Evolutionary conservation across 352 stramenopile species (phyloP), one percentile per base, ranked within the genome.

Genomic region (Pelagophyceae sp.): DNA sequence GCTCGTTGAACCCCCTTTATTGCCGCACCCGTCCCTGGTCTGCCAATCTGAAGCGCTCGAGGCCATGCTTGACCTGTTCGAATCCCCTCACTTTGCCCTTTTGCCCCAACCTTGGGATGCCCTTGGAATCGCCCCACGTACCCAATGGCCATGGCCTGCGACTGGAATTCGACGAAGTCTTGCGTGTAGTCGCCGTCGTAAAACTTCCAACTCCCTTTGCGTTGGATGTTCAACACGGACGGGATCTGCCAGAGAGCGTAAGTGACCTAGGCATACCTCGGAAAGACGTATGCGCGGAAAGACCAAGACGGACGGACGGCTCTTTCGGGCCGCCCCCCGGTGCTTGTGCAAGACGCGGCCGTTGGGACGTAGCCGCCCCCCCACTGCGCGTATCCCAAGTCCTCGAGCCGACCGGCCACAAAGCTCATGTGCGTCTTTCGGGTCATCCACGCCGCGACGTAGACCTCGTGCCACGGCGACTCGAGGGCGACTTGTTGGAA

Each of bases 371-470:
- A 74, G 67, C 67, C 67, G 17, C 67, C 67, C 1, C 15, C 67
- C 67, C 67, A 74, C 35, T 74, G 67, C 35, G 67, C 67, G 67
- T 74, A 74, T 11, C 67, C 67, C 0, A 74, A 37, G n/a, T 74
- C 67, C 11, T 74, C 33, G 6, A 74, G 33, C 17, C 23, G 35
- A 33, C 38, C 67, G 1, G 67, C 15, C 2, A 35, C 1, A 74
- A 74, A 74, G 3, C 6, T 31, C 20, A 60, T 29, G 0, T 37
- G 19, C 1, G 67, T 58, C 35, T 2, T 1, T 23, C n/a, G 35
- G 15, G 67, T 11, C 35, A 74, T 27, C 1, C 37, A 27, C 0
- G 15, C 1, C 27, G 67, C 67, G 1, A 58, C 67, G 31, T 58
- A 74, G 67, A 58, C 35, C 35, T 74, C 67, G 15, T 74, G 67